Conservation (phyloP, 306 rosid genomes). For the Lotus japonicus region DNA sequence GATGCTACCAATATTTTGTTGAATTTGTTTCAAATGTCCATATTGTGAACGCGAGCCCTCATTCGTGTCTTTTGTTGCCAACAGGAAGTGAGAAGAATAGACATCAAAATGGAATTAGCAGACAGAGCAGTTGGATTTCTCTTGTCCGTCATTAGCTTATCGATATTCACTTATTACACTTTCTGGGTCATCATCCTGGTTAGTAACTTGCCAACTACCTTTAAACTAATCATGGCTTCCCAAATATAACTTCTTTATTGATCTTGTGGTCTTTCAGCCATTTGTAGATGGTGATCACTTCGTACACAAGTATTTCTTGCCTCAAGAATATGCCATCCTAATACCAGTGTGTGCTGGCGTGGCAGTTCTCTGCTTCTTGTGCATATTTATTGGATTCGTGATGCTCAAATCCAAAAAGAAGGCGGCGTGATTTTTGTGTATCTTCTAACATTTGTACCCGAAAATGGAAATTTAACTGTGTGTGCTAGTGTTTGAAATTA, state of each 20-base stretch:
- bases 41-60: background rate
- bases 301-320: conserved; percentile 74
- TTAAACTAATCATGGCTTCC: background rate
- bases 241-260: background rate
- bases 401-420: conserved; percentile 95
- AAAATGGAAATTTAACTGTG: no score
- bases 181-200: conserved; percentile 97
- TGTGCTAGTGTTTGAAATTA: no score
- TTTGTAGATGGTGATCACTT: conserved; percentile 88
- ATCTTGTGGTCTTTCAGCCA: conserved; percentile 61
- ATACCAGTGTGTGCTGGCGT: conserved; percentile 74
- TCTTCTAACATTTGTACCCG: no score
- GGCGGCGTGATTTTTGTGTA: conserved; percentile 47
- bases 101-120: conserved; percentile 62
- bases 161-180: conserved; percentile 80
- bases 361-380: conserved; percentile 66
- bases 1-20: background rate
- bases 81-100: conserved; percentile 37
- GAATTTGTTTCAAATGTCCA: background rate
- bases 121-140: conserved; percentile 84
- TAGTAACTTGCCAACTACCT: conserved; percentile 22
- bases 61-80: conserved; percentile 12
- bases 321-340: conserved; percentile 83
- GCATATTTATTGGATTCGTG: conserved; percentile 69
- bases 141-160: conserved; percentile 62